Base-by-base conservation (phyloP, 2,329 filamentous ascomycete species). In the Colletotrichum tabaci region DNA sequence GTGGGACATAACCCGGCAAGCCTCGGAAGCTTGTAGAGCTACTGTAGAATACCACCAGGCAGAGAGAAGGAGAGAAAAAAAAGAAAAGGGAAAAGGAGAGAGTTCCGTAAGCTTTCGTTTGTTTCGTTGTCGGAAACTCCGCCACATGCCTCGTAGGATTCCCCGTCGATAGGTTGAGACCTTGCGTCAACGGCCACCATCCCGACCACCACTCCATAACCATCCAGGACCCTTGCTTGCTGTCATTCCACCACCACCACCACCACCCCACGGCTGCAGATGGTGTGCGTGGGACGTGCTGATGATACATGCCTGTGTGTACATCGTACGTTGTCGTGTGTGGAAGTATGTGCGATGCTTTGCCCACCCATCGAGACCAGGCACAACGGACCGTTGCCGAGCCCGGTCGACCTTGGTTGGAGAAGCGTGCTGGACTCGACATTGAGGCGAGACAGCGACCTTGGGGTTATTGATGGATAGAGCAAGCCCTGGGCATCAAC, bases 81-180 rank as follows among this genome's bases (percentile, higher is more conserved):
- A 26, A 4, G 4, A 42, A n/a, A 16, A 26, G n/a, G 66, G 12
- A 35, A 42, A 23, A 10, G 47, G 7, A 30, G 23, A 42, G 35
- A 57, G 23, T 18, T 30, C 21, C 18, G 67, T 30, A 70, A 61
- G 67, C 62, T 61, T 67, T 61, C 50, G 44, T 50, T 16, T 26
- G n/a, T 57, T 49, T 46, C 21, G 38, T 9, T 15, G 58, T 64
- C 68, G 68, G 68, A 67, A 62, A 46, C 57, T 67, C 57, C 58
- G 68, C 57, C 58, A 47, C 23, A 13, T 44, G 12, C 49, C 23
- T 23, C 15, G 53, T 35, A 57, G 42, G 30, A 61, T 61, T 67
- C 49, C 26, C 26, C 26, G 26, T 26, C 26, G 26, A 26, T 26
- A 26, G 26, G 35, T 47, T 18, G 64, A 49, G 35, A 58, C 23